phyloP scores from a whole-genome alignment of 495 filamentous ascomycete genomes.

The Neurospora tetrasperma region DNA sequence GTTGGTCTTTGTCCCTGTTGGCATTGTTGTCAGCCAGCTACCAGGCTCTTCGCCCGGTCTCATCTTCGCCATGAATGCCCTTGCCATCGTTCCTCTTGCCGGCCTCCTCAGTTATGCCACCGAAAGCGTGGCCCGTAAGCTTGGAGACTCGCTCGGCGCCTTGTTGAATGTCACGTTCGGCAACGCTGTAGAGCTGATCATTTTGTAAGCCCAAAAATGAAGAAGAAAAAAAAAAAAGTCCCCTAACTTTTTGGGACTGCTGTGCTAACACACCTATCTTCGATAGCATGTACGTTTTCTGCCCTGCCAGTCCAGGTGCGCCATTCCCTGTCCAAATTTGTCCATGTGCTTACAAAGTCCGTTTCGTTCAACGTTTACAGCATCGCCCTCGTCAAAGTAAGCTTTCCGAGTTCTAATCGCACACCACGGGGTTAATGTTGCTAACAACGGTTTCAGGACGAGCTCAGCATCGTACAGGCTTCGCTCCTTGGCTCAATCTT shows the following conservation, averaged over 20 bases:
- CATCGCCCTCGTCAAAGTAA: constrained; percentile 56
- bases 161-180: constrained; percentile 82
- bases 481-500: constrained; percentile 82
- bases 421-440: constrained; percentile 2
- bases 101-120: constrained; percentile 71
- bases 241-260: not conserved
- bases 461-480: constrained; percentile 85
- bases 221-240: not conserved
- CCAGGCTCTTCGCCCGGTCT: constrained; percentile 21
- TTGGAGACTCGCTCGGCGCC: constrained; percentile 74
- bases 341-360: not conserved
- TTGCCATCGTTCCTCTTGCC: constrained; percentile 77
- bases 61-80: constrained; percentile 71
- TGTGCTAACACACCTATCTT: not conserved
- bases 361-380: constrained; percentile 28
- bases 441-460: constrained; percentile 43
- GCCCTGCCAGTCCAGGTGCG: constrained; percentile 4
- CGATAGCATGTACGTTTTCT: constrained; percentile 18
- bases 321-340: not conserved
- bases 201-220: constrained; percentile 18
- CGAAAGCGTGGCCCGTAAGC: constrained; percentile 64
- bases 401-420: constrained; percentile 16
- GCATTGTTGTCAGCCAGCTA: constrained; percentile 54
- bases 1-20: constrained; percentile 69
- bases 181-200: constrained; percentile 59